Conservation (phyloP, 148 eudicot species). For the Cornus suecica region DNA sequence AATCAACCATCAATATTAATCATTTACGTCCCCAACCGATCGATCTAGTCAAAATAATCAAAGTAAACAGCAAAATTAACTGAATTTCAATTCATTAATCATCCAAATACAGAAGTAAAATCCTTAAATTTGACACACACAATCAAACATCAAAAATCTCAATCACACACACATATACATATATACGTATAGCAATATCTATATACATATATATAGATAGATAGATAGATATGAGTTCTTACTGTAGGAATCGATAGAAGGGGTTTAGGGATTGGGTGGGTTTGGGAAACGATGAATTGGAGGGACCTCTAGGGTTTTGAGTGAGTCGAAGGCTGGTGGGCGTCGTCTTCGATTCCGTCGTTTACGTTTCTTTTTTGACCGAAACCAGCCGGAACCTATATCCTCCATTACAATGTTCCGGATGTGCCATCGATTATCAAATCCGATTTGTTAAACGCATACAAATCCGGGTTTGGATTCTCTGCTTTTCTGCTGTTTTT, state of each 20-base stretch:
- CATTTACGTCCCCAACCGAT: neutral
- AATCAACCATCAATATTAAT: neutral
- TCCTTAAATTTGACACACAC: neutral
- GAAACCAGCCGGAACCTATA: conserved; percentile 9
- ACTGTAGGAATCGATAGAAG: neutral
- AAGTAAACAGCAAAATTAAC: neutral
- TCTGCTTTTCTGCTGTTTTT: conserved; percentile 6
- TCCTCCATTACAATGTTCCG: conserved; percentile 19
- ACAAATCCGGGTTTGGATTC: conserved; percentile 45
- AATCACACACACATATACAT: neutral
- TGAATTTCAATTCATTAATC: neutral
- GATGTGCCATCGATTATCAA: conserved; percentile 42
- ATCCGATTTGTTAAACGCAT: conserved; percentile 29
- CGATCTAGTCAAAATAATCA: conserved; percentile 18
- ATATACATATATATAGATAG: neutral
- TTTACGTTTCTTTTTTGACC: conserved; percentile 8
- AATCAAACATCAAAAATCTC: neutral
- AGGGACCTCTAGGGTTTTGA: neutral
- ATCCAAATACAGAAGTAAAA: neutral
- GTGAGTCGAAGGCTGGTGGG: conserved; percentile 3
- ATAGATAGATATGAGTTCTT: neutral
- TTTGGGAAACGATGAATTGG: neutral
- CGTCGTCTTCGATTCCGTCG: conserved; percentile 11
- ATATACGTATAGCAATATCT: neutral
- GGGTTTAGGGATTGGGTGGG: neutral